Base-by-base conservation (phyloP, 257 asterid species). In the Nicotiana tabacum region DNA sequence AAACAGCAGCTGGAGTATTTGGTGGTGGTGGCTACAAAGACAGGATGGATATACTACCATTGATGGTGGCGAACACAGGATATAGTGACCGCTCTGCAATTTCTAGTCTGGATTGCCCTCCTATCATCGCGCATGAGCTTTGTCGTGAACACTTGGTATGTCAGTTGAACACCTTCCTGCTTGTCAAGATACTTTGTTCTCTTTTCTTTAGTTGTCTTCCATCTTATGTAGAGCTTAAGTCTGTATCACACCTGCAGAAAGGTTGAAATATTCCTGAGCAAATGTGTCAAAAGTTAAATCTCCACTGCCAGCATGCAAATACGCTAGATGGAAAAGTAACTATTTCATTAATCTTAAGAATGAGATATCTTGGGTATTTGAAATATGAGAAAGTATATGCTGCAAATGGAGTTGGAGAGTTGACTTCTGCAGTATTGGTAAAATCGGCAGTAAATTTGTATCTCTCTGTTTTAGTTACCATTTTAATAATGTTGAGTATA, bases 81-180 rank as follows among this genome's bases (percentile, higher is more conserved):
- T 89, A 86, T 82, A 91, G 98, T 87, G 89, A 83, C 39, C 95
- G 89, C 80, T 85, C 89, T 90, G 98, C 98, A 66, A 90, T 95
- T 85, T 93, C 98, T 61, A 93, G 97, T 84, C 89, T 89, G 81
- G 78, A 92, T 86, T 87, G 92, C 86, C 98, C 98, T 60, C 97
- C 98, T 66, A 88, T 95, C 83, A 81, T 90, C 84, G 98, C 98
- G 18, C 87, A 90, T 18, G 98, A 95, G 87, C 96, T 90, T 85
- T 95, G 98, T 87, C 92, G 98, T 82, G 98, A 95, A 86, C 98
- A 95, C 90, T 88, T 95, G 98, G 98, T 95, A 87, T 65, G 92
- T 79, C 84, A 30, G 46, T 30, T 66, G 48, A 66, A 66, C 29
- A 2, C 39, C 39, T 11, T n/a, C 7, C 51, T n/a, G 9, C 33